Percentiles rank a stretch among this genome's conserved stretches.
These are phyloP conservation scores for Aciculosporium take DNA, from an alignment of 2,329 filamentous ascomycete genomes.

Conservation along the genomic window DNA sequence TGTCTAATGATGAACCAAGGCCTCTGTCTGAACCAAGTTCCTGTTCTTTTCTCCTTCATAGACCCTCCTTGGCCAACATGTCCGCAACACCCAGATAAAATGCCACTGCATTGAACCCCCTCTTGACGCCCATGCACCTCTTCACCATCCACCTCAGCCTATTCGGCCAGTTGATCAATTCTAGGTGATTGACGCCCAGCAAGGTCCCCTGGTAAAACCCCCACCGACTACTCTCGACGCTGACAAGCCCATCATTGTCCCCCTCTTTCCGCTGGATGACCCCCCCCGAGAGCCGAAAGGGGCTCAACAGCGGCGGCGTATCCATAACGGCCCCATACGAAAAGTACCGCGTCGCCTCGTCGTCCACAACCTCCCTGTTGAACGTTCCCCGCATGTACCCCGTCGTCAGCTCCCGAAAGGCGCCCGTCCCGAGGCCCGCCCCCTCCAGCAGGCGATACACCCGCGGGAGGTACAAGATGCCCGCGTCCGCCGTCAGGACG, in stretches of 20 bases:
- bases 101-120: slow-evolving; percentile 51
- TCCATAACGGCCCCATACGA: slow-evolving; percentile 43
- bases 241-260: slow-evolving; percentile 54
- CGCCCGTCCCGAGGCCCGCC: slow-evolving; percentile 41
- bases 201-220: slow-evolving; percentile 51
- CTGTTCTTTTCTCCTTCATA: slow-evolving; percentile 10
- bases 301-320: slow-evolving; percentile 45
- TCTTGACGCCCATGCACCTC: slow-evolving; percentile 35
- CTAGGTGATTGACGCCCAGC: slow-evolving; percentile 46
- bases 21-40: neutral
- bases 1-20: no score
- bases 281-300: slow-evolving; percentile 38
- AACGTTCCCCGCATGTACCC: slow-evolving; percentile 44
- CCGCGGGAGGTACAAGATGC: slow-evolving; percentile 35
- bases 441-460: slow-evolving; percentile 36
- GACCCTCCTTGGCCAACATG: slow-evolving; percentile 56
- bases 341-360: slow-evolving; percentile 40
- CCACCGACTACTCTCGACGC: slow-evolving; percentile 47
- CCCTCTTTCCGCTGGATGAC: slow-evolving; percentile 40
- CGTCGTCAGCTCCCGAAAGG: slow-evolving; percentile 46
- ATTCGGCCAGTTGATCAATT: slow-evolving; percentile 56
- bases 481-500: slow-evolving; percentile 25
- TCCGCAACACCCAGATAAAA: slow-evolving; percentile 54
- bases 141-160: slow-evolving; percentile 40
- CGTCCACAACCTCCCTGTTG: slow-evolving; percentile 42